Conservation (phyloP, 73 alveolate genomes). For the Loxodes magnus region DNA sequence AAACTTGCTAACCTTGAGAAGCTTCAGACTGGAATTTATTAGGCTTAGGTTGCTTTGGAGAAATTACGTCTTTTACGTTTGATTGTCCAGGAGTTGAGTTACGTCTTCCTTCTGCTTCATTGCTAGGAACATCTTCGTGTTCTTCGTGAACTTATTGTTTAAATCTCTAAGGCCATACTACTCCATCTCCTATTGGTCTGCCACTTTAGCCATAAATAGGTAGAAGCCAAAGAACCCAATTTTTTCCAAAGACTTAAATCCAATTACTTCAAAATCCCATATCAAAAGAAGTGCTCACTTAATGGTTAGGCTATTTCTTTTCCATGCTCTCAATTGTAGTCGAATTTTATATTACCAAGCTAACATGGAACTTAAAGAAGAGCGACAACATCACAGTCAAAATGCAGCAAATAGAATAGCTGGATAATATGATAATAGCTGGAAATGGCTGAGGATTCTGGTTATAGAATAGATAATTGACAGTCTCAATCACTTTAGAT, state of each 20-base stretch:
- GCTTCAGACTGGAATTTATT: no score
- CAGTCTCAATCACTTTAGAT: conserved; percentile 12
- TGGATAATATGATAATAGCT: conserved; percentile 19
- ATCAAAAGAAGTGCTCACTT: conserved; percentile 37
- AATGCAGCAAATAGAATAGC: conserved; percentile 20
- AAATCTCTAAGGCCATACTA: conserved; percentile 36
- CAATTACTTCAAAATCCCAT: conserved; percentile 50
- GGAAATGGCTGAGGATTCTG: conserved; percentile 10
- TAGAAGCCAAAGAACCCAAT: conserved; percentile 56
- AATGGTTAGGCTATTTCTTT: conserved; percentile 23
- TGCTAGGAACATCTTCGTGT: conserved; percentile 2
- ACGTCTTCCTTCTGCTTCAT: neutral
- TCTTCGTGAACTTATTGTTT: neutral
- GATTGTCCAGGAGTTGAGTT: no score
- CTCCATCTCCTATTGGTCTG: conserved; percentile 80
- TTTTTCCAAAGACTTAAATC: conserved; percentile 68
- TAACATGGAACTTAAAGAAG: conserved; percentile 78
- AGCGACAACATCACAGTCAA: conserved; percentile 45
- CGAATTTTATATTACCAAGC: conserved; percentile 57
- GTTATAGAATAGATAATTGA: neutral
- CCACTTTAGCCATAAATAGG: conserved; percentile 61
- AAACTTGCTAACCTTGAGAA: no score
- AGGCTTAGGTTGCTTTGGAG: no score
- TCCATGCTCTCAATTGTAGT: conserved; percentile 92
- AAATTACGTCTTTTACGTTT: no score